phyloP scores from a whole-genome alignment of 2,329 filamentous ascomycete genomes.

The Exophiala mesophila region DNA sequence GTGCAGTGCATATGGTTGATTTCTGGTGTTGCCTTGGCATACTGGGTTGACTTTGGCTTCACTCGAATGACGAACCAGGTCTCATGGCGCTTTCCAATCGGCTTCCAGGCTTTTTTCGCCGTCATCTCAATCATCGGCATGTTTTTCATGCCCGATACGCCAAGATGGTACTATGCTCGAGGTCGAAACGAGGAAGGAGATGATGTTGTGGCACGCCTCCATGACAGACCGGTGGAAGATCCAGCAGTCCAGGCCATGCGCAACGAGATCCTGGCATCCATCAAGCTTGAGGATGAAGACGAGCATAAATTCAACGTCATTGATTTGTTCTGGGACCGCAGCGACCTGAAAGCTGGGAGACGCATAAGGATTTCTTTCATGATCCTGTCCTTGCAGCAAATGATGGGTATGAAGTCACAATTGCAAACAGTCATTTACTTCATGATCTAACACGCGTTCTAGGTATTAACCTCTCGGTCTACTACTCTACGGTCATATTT shows the following conservation, averaged over 20 bases:
- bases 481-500: conserved; percentile 22
- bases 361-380: conserved; percentile 37
- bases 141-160: conserved; percentile 28
- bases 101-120: conserved; percentile 29
- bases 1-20: conserved; percentile 30
- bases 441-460: not conserved
- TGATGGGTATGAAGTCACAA: conserved; percentile 23
- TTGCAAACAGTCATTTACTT: conserved; percentile 3
- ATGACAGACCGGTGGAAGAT: conserved; percentile 20
- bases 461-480: conserved; percentile 31
- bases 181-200: conserved; percentile 27
- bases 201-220: conserved; percentile 20
- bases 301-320: conserved; percentile 28
- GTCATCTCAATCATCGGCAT: conserved; percentile 25
- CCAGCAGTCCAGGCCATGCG: conserved; percentile 20
- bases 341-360: conserved; percentile 33
- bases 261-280: conserved; percentile 27
- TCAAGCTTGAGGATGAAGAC: conserved; percentile 20
- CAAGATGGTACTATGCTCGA: conserved; percentile 30
- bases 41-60: conserved; percentile 30
- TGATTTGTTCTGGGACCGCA: conserved; percentile 32
- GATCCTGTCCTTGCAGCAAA: conserved; percentile 29
- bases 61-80: conserved; percentile 29
- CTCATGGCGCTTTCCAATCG: conserved; percentile 33
- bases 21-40: conserved; percentile 29